These are phyloP conservation scores for Backusella liffmaniae DNA, from an alignment of 192 early-diverging fungal genomes.

Conservation along the genomic window DNA sequence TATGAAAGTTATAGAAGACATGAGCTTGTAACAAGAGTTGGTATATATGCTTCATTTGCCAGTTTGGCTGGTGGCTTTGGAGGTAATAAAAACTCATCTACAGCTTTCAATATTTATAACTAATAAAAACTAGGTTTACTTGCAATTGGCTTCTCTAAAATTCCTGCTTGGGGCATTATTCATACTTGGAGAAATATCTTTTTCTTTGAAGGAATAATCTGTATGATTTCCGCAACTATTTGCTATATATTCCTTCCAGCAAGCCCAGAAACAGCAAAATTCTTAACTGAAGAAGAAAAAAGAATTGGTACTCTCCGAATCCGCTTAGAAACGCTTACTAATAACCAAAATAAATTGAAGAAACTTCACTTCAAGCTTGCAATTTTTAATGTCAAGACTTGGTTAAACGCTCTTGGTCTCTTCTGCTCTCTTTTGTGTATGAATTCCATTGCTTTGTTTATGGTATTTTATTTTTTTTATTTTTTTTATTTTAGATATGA, in stretches of 20 bases:
- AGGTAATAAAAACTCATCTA: not conserved
- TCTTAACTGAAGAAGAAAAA: conserved; percentile 38
- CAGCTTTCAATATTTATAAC: not conserved
- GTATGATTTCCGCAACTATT: not conserved
- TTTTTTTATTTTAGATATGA: not conserved
- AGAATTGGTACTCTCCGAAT: conserved; percentile 33
- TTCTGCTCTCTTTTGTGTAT: conserved; percentile 14
- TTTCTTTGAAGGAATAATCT: conserved; percentile 11
- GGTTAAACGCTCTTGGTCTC: conserved; percentile 6
- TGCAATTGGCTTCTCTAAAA: conserved; percentile 2
- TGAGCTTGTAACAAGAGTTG: not conserved
- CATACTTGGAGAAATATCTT: conserved; percentile 16
- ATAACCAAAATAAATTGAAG: conserved; percentile 31
- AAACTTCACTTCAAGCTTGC: conserved; percentile 37
- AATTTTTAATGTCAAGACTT: not conserved
- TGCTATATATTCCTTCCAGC: conserved; percentile 42
- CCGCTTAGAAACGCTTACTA: conserved; percentile 38
- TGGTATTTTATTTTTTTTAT: not conserved
- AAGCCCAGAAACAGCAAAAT: conserved; percentile 37
- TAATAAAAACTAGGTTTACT: not conserved
- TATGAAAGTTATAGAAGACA: not conserved
- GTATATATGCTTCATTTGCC: not conserved
- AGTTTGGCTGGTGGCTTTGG: not conserved
- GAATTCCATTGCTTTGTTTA: conserved; percentile 4
- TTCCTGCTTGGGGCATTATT: conserved; percentile 17